Base-by-base conservation (phyloP, 2,329 filamentous ascomycete genomes). In the Fusarium neocosmosporiellum region DNA sequence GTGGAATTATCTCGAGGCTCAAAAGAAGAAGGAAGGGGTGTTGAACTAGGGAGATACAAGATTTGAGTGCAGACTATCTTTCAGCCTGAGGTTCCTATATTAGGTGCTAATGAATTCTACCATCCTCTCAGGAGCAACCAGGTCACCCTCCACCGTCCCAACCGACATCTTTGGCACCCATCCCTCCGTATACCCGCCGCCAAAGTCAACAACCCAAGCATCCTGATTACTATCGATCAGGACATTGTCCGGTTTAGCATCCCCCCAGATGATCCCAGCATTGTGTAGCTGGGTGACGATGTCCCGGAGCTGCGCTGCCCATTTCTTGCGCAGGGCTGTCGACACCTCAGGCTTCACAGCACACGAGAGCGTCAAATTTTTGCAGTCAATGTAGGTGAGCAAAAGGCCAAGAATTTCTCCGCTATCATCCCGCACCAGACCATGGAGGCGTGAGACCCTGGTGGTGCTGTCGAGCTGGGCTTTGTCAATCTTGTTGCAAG, bases 281-380 rank as follows among this genome's bases (percentile, higher is more conserved):
- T 39, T 33, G 57, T 78, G 76, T 8, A 78, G 70, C 18, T 59
- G 29, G 33, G 61, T 20, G 16, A 78, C 43, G 2, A 66, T 68
- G 5, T 62, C 60, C 16, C 37, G 36, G 27, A 78, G 67, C 66
- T 79, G 73, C 4, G 54, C 36, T 41, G 41, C 66, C 76, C 72
- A 78, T 41, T 68, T 67, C 31, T 59, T 16, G 20, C 43, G 46
- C 16, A 64, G 27, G 18, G 6, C 3, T 3, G 6, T 59, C 13
- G 59, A 8, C 20, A 29, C 50, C 4, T 46, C 48, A 10, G 66
- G 50, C 34, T 69, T 46, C 5, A 50, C 31, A 7, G 70, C 59
- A 36, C 61, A 71, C 11, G 50, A 31, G 2, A 73, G 20, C 6
- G 66, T 71, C 20, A 22, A 5, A 16, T n/a, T 7, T 54, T 36